Conservation (phyloP, 495 filamentous ascomycete species). For the Umbilicaria muhlenbergii region DNA sequence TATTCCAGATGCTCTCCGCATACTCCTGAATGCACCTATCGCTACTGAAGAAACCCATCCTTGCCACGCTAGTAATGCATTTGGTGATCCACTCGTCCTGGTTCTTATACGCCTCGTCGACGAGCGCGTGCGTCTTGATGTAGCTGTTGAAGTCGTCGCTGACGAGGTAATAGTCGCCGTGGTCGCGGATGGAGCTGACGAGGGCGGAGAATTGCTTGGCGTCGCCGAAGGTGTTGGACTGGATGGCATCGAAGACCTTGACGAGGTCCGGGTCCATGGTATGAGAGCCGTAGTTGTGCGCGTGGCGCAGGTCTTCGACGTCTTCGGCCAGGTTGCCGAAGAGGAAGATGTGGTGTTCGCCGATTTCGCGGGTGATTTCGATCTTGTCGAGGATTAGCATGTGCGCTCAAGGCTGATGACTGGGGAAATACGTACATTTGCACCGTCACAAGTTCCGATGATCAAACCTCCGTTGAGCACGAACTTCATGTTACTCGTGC, state of each 20-base stretch:
- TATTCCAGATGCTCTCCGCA: constrained; percentile 91
- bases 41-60: constrained; percentile 95
- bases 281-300: constrained; percentile 70
- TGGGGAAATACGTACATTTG: constrained; percentile 52
- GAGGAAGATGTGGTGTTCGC: constrained; percentile 93
- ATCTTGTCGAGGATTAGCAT: constrained; percentile 38
- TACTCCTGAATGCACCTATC: constrained; percentile 98
- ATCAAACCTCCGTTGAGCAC: constrained; percentile 93
- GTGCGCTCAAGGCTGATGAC: not conserved
- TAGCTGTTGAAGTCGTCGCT: constrained; percentile 95
- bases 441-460: constrained; percentile 94
- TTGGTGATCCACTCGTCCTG: constrained; percentile 85
- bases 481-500: constrained; percentile 92
- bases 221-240: constrained; percentile 62
- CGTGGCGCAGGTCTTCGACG: constrained; percentile 88
- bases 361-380: constrained; percentile 94
- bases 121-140: constrained; percentile 70
- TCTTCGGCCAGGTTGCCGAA: constrained; percentile 95
- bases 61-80: constrained; percentile 68
- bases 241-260: constrained; percentile 72
- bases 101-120: constrained; percentile 81
- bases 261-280: constrained; percentile 57
- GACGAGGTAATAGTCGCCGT: constrained; percentile 94
- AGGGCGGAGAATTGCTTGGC: constrained; percentile 60
- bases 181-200: constrained; percentile 67